A percentile compares a stretch with the other conserved stretches of the same genome.
phyloP scores from a whole-genome alignment of 2,329 filamentous ascomycete genomes.

The Ascomycota sp. region DNA sequence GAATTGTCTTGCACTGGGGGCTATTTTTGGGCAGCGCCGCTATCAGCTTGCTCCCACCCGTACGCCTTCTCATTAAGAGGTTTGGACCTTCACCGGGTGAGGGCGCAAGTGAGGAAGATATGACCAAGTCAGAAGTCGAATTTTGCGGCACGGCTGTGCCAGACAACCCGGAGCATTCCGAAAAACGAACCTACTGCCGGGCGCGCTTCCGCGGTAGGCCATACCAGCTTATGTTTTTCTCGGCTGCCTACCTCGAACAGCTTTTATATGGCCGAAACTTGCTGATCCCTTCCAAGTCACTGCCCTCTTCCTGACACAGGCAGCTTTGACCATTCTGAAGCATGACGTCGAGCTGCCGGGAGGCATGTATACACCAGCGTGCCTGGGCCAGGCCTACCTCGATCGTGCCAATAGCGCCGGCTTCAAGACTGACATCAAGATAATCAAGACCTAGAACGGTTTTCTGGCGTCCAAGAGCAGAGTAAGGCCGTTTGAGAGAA shows the following conservation, averaged over 20 bases:
- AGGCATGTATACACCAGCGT: conserved; percentile 53
- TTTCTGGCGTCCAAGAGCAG: no score
- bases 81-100: conserved; percentile 32
- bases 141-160: conserved; percentile 44
- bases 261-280: not conserved
- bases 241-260: not conserved
- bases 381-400: conserved; percentile 45
- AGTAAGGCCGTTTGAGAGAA: no score
- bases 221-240: conserved; percentile 36
- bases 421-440: conserved; percentile 38
- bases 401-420: conserved; percentile 40
- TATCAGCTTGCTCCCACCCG: conserved; percentile 21
- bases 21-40: conserved; percentile 22
- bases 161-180: conserved; percentile 22
- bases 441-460: conserved; percentile 1
- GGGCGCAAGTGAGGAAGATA: conserved; percentile 29
- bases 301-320: conserved; percentile 40
- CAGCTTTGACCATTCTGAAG: conserved; percentile 42
- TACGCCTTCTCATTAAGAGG: conserved; percentile 22
- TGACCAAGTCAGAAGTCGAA: conserved; percentile 38
- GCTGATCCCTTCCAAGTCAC: conserved; percentile 28
- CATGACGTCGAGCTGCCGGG: conserved; percentile 40
- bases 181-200: conserved; percentile 32
- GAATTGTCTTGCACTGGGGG: conserved; percentile 27
- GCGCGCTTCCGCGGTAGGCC: conserved; percentile 37